Evolutionary conservation across 2,329 filamentous ascomycete species (phyloP), one percentile per base, ranked within the genome.

Genomic region (Pyrenophora tritici-repentis): DNA sequence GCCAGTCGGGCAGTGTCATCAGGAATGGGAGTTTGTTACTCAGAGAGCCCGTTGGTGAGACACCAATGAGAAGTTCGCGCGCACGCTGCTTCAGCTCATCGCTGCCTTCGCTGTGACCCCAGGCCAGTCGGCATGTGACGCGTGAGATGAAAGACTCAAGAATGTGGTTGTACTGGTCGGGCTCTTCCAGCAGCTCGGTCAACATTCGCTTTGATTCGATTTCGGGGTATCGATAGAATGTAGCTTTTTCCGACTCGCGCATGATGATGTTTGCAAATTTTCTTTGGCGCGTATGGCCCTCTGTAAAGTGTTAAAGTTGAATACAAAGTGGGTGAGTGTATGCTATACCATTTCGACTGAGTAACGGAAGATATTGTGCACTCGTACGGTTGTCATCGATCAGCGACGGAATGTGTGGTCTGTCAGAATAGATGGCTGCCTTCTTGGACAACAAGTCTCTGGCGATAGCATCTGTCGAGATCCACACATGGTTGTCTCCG

Each of bases 21-120:
- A 78, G 26, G 57, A 77, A 76, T 1, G 76, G 75, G 8, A 79
- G 66, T 53, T 76, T 78, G 66, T 79, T 79, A 13, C 67, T 70
- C 1, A 79, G 61, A 7, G 75, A 71, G n/a, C 76, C 77, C 32
- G 73, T 77, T 3, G 76, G 77, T 5, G 75, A 78, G 2, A 79
- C 76, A 17, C 74, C 74, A 42, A 78, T 74, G 12, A 79, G 67
- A 12, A 79, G 71, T 52, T 78, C 77, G 34, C 75, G 73, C 3
- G 77, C 76, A 37, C 76, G 70, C 55, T 78, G 76, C 50, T 79
- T 79, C 38, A 78, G 70, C 48, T 79, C 76, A 34, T 78, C 76
- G 26, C 74, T 75, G 7, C 72, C 73, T 44, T 75, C 71, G 42
- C 73, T 68, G 45, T 74, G 76, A 8, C 76, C 77, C 76, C 76